Evolutionary conservation across 2,329 filamentous ascomycete genomes (phyloP).

Genomic region (Sphaerulina musiva): DNA sequence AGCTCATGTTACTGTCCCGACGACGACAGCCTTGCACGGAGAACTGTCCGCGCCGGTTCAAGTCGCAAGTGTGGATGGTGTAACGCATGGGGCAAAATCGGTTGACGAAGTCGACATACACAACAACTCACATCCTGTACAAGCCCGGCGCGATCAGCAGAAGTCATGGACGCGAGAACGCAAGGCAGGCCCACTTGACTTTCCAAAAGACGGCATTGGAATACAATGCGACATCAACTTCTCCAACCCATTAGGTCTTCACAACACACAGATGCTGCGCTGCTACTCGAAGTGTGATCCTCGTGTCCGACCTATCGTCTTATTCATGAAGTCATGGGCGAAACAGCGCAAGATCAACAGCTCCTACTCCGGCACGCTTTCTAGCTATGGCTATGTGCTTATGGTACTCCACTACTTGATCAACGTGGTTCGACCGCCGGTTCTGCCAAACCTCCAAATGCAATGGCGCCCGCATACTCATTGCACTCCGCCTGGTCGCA

Average conservation of each 20-base stretch:
- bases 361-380: constrained; percentile 76
- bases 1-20: neutral
- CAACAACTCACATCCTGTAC: no score
- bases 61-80: neutral
- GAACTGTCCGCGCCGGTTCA: neutral
- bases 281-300: constrained; percentile 76
- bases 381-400: constrained; percentile 83
- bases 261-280: constrained; percentile 75
- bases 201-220: constrained; percentile 68
- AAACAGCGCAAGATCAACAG: constrained; percentile 80
- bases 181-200: constrained; percentile 56
- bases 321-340: constrained; percentile 89
- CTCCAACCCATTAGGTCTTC: constrained; percentile 71
- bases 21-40: neutral
- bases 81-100: neutral
- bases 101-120: no score
- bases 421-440: constrained; percentile 71
- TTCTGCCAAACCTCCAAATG: constrained; percentile 75
- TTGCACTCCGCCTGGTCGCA: constrained; percentile 24
- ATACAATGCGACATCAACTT: constrained; percentile 93
- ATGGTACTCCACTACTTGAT: constrained; percentile 90
- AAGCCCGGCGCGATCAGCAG: constrained; percentile 13
- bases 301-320: constrained; percentile 68
- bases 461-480: constrained; percentile 42
- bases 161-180: constrained; percentile 43